Evolutionary conservation across 106 monocot genomes (phyloP), one percentile per base, ranked within the genome.

Genomic region (Dendrobium officinale): DNA sequence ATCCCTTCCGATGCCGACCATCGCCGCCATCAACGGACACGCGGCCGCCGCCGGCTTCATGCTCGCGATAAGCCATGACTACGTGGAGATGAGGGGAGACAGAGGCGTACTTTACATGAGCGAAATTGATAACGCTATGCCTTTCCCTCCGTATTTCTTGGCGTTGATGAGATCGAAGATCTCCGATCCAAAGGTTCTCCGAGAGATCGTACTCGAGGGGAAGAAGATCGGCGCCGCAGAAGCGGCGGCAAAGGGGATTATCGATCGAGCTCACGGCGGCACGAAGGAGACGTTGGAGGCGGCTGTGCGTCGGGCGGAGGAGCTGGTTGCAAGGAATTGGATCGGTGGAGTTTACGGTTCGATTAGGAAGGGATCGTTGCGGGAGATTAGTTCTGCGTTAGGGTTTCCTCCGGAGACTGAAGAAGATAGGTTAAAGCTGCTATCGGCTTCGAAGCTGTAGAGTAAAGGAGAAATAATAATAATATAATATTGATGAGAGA

Each of bases 11-110:
- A 84, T 89, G 87, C 91, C 91, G 40, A 89, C 89, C 20, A 40
- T 89, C 79, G 89, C 93, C 16, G 91, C 89, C 58, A 85, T 93
- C 42, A 89, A 87, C 45, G 89, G 91, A 79, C 91, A 88, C 81
- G 87, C 87, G 44, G 87, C 91, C 55, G 89, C 89, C 66, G 91
- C 89, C 66, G 93, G 93, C 41, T 79, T 91, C 81, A 73, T 85
- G 61, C 86, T 93, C 19, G 89, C 87, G 37, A 73, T 91, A 4
- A 16, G 55, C 68, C 90, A 87, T 77, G 93, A 93, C 72, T 85
- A 89, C 73, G 47, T 81, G 15, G 18, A 49, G 55, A 92, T 92
- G 92, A 55, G 92, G 66, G 79, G 27, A 7, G 92, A 89, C 61
- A 73, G 82, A 9, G 91, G 88, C n/a, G 67, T 87, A n/a, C 49